Percentiles rank a stretch among this genome's conserved stretches.
Conservation (phyloP, 306 rosid species). For the Lagenaria siceraria region DNA sequence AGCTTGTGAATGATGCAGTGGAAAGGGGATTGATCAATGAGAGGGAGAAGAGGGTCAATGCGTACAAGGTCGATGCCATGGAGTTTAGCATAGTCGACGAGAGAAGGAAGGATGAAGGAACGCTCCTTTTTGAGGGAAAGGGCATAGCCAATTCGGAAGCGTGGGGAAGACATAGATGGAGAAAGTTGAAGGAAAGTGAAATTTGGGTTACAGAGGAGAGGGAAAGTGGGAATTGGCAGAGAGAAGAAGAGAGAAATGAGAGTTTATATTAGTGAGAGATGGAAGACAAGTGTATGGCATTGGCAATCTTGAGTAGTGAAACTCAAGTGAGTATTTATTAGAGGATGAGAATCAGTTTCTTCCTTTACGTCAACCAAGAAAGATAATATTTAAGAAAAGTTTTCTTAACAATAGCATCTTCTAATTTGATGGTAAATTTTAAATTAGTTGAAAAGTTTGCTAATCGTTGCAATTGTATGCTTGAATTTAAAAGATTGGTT, state of each 20-base stretch:
- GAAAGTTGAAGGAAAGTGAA: not conserved
- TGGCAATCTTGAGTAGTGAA: not conserved
- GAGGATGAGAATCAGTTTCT: not conserved
- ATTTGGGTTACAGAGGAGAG: not conserved
- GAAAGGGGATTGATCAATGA: conserved; percentile 63
- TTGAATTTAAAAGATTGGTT: too few species aligned
- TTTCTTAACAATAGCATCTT: too few species aligned
- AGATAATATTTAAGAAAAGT: too few species aligned
- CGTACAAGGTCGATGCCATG: conserved; percentile 60
- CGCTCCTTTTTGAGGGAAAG: conserved; percentile 72
- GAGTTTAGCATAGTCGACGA: conserved; percentile 41
- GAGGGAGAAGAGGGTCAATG: conserved; percentile 26
- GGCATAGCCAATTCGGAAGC: conserved; percentile 60
- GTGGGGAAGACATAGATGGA: not conserved
- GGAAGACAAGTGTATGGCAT: not conserved
- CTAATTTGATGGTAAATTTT: too few species aligned
- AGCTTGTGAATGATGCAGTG: conserved; percentile 77
- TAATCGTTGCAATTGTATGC: too few species aligned
- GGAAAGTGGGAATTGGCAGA: not conserved
- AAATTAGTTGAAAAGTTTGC: too few species aligned
- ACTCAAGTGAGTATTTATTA: not conserved
- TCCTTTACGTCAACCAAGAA: not conserved
- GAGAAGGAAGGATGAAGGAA: conserved; percentile 65
- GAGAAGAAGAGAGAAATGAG: not conserved
- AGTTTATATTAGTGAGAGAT: not conserved